Conservation (phyloP, 768 basidiomycete genomes). For the Neoboletus magnificus region DNA sequence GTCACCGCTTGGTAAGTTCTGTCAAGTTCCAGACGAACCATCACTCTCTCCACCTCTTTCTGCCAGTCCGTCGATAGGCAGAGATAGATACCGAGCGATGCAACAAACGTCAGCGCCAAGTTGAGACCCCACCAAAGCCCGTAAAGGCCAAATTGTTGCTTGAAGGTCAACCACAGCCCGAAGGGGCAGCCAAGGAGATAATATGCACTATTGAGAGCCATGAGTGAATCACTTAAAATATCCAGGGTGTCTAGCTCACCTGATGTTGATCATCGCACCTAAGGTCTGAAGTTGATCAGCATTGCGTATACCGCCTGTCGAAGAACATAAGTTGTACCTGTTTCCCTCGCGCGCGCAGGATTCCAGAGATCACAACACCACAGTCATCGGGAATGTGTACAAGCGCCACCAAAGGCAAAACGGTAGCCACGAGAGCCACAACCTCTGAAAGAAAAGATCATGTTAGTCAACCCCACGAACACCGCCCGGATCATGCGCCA, state of each 20-base stretch:
- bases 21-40: slow-evolving; percentile 45
- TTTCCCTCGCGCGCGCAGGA: background rate
- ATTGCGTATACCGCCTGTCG: background rate
- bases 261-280: background rate
- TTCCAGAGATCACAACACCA: background rate
- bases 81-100: slow-evolving; percentile 30
- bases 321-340: background rate
- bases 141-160: background rate
- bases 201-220: background rate
- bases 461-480: too few species aligned
- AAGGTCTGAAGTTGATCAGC: background rate
- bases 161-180: background rate
- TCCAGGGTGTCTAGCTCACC: background rate
- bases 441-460: too few species aligned
- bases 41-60: slow-evolving; percentile 58
- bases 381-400: too few species aligned
- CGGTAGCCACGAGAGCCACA: too few species aligned
- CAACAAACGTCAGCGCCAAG: too few species aligned
- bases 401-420: too few species aligned
- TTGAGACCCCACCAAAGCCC: background rate
- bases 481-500: too few species aligned
- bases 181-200: too few species aligned
- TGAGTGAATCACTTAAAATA: background rate
- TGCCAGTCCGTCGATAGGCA: slow-evolving; percentile 63
- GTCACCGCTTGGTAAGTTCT: slow-evolving; percentile 9